These are phyloP conservation scores for Aspergillus arachidicola DNA, from an alignment of 2,329 filamentous ascomycete species.

Conservation along the genomic window DNA sequence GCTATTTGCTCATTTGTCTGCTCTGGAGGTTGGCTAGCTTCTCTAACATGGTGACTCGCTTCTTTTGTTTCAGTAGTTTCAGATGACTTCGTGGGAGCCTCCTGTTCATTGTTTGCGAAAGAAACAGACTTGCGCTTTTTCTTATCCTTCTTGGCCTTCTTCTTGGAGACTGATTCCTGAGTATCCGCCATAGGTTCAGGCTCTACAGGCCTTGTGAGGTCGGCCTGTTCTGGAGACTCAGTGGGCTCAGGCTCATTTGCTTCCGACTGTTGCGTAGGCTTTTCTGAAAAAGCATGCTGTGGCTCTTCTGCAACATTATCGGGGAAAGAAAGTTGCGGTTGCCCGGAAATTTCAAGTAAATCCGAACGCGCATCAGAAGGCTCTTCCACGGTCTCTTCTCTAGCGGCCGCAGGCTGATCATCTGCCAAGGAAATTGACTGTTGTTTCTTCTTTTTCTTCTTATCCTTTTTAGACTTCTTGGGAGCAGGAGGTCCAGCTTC, in stretches of 20 bases:
- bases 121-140: constrained; percentile 31
- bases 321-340: not conserved
- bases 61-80: constrained; percentile 2
- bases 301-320: not conserved
- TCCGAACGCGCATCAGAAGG: not conserved
- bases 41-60: constrained; percentile 1
- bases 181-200: constrained; percentile 11
- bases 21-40: not conserved
- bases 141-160: constrained; percentile 47
- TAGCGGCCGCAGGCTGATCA: constrained; percentile 1
- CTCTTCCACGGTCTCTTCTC: not conserved
- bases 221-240: not conserved
- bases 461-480: constrained; percentile 32
- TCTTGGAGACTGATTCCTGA: constrained; percentile 28
- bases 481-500: constrained; percentile 12
- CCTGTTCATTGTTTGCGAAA: constrained; percentile 27
- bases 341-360: not conserved
- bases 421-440: constrained; percentile 19
- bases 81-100: not conserved
- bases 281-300: not conserved
- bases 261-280: constrained; percentile 4
- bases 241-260: not conserved
- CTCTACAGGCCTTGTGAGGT: constrained; percentile 3
- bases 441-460: constrained; percentile 34
- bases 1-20: not conserved